Conservation (phyloP, 2,329 filamentous ascomycete species). For the Fusarium euwallaceae region DNA sequence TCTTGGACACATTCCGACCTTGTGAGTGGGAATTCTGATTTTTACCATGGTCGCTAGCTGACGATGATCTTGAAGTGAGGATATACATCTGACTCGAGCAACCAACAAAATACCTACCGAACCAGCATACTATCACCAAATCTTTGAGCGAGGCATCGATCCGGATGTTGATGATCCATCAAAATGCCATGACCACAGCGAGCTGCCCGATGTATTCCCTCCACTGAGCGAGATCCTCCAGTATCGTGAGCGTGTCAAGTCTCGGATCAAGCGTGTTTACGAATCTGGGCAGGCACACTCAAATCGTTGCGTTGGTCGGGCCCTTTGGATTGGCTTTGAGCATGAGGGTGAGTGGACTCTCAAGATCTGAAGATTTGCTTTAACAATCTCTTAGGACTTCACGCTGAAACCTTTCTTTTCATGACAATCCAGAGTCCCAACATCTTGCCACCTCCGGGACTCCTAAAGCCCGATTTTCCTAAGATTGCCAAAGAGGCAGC, state of each 20-base stretch:
- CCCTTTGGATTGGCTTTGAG: conserved; percentile 37
- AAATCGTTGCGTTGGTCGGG: conserved; percentile 15
- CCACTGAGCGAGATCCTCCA: conserved; percentile 14
- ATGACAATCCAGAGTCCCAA: conserved; percentile 32
- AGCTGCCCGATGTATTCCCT: conserved; percentile 27
- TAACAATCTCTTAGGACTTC: conserved; percentile 8
- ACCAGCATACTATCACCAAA: neutral
- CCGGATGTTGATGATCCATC: conserved; percentile 29
- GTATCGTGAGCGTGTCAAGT: conserved; percentile 26
- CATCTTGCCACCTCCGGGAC: neutral
- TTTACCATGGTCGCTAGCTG: too few relatives aligned
- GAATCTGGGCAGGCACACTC: neutral
- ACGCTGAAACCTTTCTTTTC: conserved; percentile 31
- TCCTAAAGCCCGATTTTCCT: conserved; percentile 12
- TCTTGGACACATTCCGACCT: conserved; percentile 31
- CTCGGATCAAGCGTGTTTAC: conserved; percentile 14
- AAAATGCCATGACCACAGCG: conserved; percentile 30
- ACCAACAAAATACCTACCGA: neutral
- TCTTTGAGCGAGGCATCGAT: conserved; percentile 14
- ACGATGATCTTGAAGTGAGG: conserved; percentile 6
- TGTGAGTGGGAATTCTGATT: neutral
- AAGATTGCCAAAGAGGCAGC: conserved; percentile 26
- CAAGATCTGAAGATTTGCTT: too few relatives aligned
- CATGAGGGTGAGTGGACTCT: conserved; percentile 20
- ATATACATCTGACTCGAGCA: conserved; percentile 24